Evolutionary conservation across 169 alveolate species (phyloP), one percentile per base, ranked within the genome.

Genomic region (Hepatocystis sp.): DNA sequence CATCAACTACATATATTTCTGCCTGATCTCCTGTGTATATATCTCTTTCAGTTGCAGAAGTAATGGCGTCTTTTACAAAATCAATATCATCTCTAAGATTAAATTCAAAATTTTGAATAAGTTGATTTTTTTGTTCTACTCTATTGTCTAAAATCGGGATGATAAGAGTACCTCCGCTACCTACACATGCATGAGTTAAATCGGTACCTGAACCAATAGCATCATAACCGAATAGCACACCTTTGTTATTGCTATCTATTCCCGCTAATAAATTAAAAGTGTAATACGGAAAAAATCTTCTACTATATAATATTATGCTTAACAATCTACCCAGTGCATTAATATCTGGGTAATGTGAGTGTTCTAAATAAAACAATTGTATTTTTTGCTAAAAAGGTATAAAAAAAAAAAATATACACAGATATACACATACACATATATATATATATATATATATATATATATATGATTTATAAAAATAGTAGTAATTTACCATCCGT

Each of bases 231-330:
- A 93, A 97, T 10, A 94, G 94, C 2, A 93, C 94, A 30, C 98
- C 98, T 21, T 88, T 86, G 10, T 44, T 30, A 21, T 46, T 86
- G 52, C 90, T 91, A 81, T 93, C 95, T 36, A 96, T 66, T 34
- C 99, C 99, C 52, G 96, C 90, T 55, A 97, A 92, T 23, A 96
- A 65, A 67, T 96, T 96, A 90, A 96, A 97, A 30, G 98, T 91
- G 76, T 97, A 97, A 90, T 94, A 96, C 15, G 98, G 98, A 93
- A 97, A 96, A 94, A 97, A 97, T 84, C 99, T 91, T 84, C 96
- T 86, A 47, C 96, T 93, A 90, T 97, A 97, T 49, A 97, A 94
- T 30, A 97, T 95, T 36, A 95, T 93, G 11, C 97, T 91, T 21
- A 97, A 92, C 61, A 97, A 84, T 91, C 94, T 96, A 10, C 98